A percentile compares a stretch with the other conserved stretches of the same genome.
Conservation (phyloP, 192 early-diverging fungal genomes). For the Linnemannia schmuckeri region DNA sequence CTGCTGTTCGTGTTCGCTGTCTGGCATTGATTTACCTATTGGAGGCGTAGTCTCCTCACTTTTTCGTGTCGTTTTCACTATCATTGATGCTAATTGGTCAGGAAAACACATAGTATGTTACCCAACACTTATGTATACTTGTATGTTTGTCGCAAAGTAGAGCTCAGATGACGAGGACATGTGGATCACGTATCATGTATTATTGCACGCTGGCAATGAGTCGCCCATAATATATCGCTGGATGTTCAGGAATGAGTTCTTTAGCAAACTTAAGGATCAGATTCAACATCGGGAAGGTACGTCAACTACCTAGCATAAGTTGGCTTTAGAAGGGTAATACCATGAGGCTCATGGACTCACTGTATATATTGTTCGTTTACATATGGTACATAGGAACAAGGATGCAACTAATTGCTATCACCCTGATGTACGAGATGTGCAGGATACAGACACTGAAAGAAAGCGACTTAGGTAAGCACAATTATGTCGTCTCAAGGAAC, state of each 20-base stretch:
- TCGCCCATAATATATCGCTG: conserved; percentile 58
- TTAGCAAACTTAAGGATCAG: conserved; percentile 63
- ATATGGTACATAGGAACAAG: conserved; percentile 15
- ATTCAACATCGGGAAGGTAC: conserved; percentile 50
- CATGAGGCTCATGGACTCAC: not conserved
- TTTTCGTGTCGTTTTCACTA: not conserved
- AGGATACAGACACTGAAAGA: conserved; percentile 62
- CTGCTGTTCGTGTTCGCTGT: too few species aligned
- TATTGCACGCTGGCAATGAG: conserved; percentile 66
- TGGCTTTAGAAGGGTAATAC: not conserved
- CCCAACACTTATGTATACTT: not conserved
- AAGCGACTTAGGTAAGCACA: conserved; percentile 64
- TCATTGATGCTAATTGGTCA: not conserved
- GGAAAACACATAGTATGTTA: not conserved
- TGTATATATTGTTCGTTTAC: not conserved
- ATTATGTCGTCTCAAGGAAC: not conserved
- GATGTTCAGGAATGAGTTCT: conserved; percentile 57
- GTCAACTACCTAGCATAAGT: not conserved
- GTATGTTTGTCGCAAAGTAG: conserved; percentile 1
- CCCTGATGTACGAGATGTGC: conserved; percentile 76
- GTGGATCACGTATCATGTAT: conserved; percentile 61
- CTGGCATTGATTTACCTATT: not conserved
- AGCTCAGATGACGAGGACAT: conserved; percentile 51
- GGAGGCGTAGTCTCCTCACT: not conserved
- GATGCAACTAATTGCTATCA: conserved; percentile 61